phyloP scores from a whole-genome alignment of 2,329 filamentous ascomycete genomes.

The Botrytis tulipae region DNA sequence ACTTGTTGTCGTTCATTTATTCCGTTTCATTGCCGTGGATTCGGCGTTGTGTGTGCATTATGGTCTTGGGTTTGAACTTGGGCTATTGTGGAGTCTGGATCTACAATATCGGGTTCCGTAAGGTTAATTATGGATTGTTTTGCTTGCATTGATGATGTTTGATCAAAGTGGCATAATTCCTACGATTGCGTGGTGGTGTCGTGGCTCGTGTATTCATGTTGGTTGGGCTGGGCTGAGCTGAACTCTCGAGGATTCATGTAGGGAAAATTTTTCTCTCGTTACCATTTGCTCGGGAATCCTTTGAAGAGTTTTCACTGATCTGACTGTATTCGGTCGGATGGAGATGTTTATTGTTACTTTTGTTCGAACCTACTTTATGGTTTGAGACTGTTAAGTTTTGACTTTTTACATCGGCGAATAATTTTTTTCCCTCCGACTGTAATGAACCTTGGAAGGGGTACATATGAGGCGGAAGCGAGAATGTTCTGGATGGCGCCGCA shows the following conservation, averaged over 20 bases:
- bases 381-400: neutral
- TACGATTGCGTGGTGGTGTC: slow-evolving; percentile 13
- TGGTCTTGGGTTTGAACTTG: neutral
- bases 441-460: slow-evolving; percentile 9
- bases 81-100: slow-evolving; percentile 10
- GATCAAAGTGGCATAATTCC: slow-evolving; percentile 1
- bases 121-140: neutral
- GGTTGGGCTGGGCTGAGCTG: slow-evolving; percentile 17
- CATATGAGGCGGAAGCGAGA: slow-evolving; percentile 13
- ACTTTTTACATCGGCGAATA: slow-evolving; percentile 5
- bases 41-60: neutral
- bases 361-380: neutral
- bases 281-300: slow-evolving; percentile 9
- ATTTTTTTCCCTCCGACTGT: neutral
- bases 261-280: neutral
- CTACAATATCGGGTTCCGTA: slow-evolving; percentile 3
- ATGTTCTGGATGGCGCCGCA: slow-evolving; percentile 16
- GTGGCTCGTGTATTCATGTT: slow-evolving; percentile 13
- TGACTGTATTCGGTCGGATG: neutral
- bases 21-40: slow-evolving; percentile 7
- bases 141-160: slow-evolving; percentile 9
- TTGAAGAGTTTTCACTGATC: neutral
- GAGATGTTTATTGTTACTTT: neutral
- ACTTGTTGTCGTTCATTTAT: neutral
- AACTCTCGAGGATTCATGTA: neutral